Percentiles rank a stretch among this genome's conserved stretches.
Evolutionary conservation across 1,139 yeast species (phyloP).

Genomic region (Sugiyamaella japonica): DNA sequence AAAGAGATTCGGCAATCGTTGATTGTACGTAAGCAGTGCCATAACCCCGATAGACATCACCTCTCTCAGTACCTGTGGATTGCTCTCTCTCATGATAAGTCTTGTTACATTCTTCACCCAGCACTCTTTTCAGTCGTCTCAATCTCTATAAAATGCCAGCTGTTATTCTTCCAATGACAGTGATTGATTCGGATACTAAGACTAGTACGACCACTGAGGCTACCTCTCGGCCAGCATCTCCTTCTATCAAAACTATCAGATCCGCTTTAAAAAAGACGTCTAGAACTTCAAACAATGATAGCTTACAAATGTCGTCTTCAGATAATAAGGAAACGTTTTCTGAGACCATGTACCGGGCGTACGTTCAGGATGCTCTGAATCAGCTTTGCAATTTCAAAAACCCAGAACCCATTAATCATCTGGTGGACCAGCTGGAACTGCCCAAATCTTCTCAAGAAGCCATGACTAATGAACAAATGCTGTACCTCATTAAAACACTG

Average conservation of each 20-base stretch:
- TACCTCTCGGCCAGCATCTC: constrained; percentile 5
- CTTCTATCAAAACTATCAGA: constrained; percentile 7
- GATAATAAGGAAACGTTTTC: constrained; percentile 3
- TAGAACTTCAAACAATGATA: background rate
- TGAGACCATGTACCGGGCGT: constrained; percentile 48
- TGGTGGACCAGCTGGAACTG: constrained; percentile 49
- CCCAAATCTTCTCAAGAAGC: constrained; percentile 47
- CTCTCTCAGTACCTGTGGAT: background rate
- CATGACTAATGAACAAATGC: constrained; percentile 45
- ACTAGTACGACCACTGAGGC: background rate
- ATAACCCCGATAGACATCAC: background rate
- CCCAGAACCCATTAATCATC: constrained; percentile 46
- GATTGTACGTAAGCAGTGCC: no score
- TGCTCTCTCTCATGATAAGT: background rate
- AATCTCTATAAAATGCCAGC: constrained; percentile 5
- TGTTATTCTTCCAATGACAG: constrained; percentile 12
- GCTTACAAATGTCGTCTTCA: constrained; percentile 3
- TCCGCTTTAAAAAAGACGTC: constrained; percentile 12
- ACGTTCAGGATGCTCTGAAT: constrained; percentile 67
- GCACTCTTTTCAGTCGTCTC: background rate
- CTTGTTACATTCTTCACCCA: background rate
- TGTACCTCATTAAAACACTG: constrained; percentile 48
- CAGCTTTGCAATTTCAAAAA: constrained; percentile 56
- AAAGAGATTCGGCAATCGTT: no score
- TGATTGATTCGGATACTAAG: background rate